Percentiles rank a stretch among this genome's conserved stretches.
Conservation (phyloP, 169 alveolate species). For the Eimeria falciformis region DNA sequence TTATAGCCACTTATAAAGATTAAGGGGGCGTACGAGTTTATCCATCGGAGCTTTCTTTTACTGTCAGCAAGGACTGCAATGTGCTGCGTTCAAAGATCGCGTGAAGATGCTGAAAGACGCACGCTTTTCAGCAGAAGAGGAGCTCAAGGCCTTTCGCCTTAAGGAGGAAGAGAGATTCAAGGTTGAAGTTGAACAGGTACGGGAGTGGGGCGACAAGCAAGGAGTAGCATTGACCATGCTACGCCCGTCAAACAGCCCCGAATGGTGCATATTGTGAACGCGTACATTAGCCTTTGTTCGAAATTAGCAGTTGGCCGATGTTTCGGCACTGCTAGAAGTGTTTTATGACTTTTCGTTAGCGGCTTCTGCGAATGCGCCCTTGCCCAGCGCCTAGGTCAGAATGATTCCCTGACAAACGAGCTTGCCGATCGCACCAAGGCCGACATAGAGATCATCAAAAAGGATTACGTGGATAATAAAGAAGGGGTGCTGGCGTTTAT, state of each 20-base stretch:
- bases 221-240: too few species aligned
- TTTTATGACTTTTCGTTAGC: background rate
- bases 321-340: too few species aligned
- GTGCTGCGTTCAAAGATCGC: conserved; percentile 60
- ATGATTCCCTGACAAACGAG: conserved; percentile 73
- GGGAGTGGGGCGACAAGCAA: background rate
- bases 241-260: too few species aligned
- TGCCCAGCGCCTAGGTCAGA: conserved; percentile 76
- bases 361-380: background rate
- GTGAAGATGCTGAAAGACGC: conserved; percentile 77
- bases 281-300: too few species aligned
- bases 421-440: conserved; percentile 67
- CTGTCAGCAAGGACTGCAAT: background rate
- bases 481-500: conserved; percentile 68
- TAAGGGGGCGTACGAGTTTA: background rate
- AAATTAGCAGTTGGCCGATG: too few species aligned
- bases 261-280: too few species aligned
- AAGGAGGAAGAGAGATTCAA: conserved; percentile 78
- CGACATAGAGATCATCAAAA: conserved; percentile 76
- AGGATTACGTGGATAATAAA: conserved; percentile 70
- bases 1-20: background rate
- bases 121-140: conserved; percentile 77
- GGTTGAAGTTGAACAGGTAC: conserved; percentile 75
- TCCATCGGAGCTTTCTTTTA: background rate
- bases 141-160: conserved; percentile 74